Conservation (phyloP, 2,329 filamentous ascomycete genomes). For the Graphium sp. region DNA sequence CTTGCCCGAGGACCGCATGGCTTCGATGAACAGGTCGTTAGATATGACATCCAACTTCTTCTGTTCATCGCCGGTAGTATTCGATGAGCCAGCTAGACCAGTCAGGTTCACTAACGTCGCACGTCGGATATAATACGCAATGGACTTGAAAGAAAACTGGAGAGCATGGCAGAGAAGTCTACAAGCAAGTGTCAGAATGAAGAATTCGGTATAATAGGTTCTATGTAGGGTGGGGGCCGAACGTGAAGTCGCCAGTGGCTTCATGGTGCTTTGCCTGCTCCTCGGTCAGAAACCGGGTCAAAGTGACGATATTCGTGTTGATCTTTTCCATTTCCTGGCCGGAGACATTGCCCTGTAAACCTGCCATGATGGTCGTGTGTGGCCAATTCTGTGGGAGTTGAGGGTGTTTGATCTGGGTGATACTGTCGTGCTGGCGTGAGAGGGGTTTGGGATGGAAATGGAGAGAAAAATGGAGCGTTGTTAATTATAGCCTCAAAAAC, state of each 20-base stretch:
- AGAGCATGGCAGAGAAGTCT: conserved; percentile 93
- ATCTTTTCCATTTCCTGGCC: too few relatives aligned
- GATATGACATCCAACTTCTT: conserved; percentile 99
- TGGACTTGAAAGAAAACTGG: conserved; percentile 99
- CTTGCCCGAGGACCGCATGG: conserved; percentile 85
- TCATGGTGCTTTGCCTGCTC: conserved; percentile 87
- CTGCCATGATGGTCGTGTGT: too few relatives aligned
- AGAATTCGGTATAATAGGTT: conserved; percentile 4
- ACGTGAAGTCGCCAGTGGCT: conserved; percentile 98
- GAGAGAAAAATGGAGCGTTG: too few relatives aligned
- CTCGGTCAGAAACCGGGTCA: conserved; percentile 91
- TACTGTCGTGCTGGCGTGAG: too few relatives aligned
- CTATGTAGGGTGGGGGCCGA: conserved; percentile 9
- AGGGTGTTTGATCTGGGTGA: too few relatives aligned
- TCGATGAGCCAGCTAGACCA: conserved; percentile 84
- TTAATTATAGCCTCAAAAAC: too few relatives aligned
- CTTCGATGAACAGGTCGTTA: conserved; percentile 92
- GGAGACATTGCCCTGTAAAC: too few relatives aligned
- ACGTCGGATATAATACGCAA: conserved; percentile 97
- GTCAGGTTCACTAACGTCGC: conserved; percentile 91
- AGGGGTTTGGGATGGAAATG: too few relatives aligned
- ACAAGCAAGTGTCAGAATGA: conserved; percentile 3
- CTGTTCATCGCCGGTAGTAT: conserved; percentile 92
- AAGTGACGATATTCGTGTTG: conserved; percentile 90
- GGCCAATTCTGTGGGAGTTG: too few relatives aligned